Evolutionary conservation across 2,329 filamentous ascomycete species (phyloP).

Genomic region (Talaromyces sp.): DNA sequence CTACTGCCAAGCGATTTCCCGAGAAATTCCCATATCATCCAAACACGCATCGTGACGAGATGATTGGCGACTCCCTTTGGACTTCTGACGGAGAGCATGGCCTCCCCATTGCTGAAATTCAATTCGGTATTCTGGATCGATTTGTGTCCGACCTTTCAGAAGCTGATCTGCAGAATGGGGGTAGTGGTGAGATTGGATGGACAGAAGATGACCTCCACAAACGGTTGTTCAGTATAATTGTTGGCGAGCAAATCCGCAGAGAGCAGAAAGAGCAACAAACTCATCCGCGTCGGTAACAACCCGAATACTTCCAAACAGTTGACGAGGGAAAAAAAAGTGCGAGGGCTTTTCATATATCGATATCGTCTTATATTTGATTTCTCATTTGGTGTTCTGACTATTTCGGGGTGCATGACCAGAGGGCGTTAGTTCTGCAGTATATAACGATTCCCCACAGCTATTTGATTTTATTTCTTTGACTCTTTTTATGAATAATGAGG

Average conservation of each 20-base stretch:
- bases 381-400: background rate
- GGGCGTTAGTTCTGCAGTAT: background rate
- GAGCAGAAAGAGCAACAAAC: slow-evolving; percentile 28
- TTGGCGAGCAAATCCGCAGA: slow-evolving; percentile 41
- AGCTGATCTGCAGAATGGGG: slow-evolving; percentile 30
- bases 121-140: slow-evolving; percentile 38
- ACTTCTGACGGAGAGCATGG: slow-evolving; percentile 37
- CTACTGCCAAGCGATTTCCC: slow-evolving; percentile 31
- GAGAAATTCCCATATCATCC: slow-evolving; percentile 34
- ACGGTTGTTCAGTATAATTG: slow-evolving; percentile 42
- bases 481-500: background rate
- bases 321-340: background rate
- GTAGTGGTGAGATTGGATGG: slow-evolving; percentile 37
- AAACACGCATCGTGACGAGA: slow-evolving; percentile 28
- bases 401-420: background rate
- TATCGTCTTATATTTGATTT: background rate
- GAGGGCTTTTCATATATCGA: background rate
- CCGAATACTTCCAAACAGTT: background rate
- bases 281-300: background rate
- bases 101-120: slow-evolving; percentile 36
- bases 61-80: slow-evolving; percentile 40
- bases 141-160: slow-evolving; percentile 34
- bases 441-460: background rate
- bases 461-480: background rate
- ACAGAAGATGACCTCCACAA: slow-evolving; percentile 39